These are phyloP conservation scores for Penicillium sp. DNA, from an alignment of 2,329 filamentous ascomycete species.

Conservation along the genomic window DNA sequence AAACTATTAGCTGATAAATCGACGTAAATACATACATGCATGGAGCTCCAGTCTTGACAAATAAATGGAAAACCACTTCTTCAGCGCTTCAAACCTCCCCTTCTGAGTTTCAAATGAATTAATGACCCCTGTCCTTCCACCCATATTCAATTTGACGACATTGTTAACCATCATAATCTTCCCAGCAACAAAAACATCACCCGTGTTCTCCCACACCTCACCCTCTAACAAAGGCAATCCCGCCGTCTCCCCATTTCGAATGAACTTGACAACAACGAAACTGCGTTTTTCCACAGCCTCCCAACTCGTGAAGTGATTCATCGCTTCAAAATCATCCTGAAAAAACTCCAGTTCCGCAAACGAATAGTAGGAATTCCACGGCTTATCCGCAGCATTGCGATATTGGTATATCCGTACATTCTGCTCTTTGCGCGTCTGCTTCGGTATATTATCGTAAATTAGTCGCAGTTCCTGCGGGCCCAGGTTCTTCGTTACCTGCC, in stretches of 20 bases:
- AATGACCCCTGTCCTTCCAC: conserved; percentile 44
- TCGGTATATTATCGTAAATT: conserved; percentile 49
- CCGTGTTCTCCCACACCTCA: background rate
- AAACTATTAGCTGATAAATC: background rate
- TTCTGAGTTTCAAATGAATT: conserved; percentile 45
- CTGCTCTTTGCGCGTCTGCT: conserved; percentile 40
- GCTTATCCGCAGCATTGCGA: conserved; percentile 35
- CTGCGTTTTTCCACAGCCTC: conserved; percentile 35
- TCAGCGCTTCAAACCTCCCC: conserved; percentile 46
- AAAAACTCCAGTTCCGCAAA: conserved; percentile 45
- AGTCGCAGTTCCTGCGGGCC: conserved; percentile 58
- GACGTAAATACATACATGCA: background rate
- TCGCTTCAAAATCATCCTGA: conserved; percentile 41
- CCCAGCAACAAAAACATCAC: conserved; percentile 28
- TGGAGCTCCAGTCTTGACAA: background rate
- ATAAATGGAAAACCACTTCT: conserved; percentile 47
- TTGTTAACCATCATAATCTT: conserved; percentile 33
- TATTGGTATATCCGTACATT: conserved; percentile 57
- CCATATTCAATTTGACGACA: conserved; percentile 44
- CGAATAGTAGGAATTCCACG: conserved; percentile 47
- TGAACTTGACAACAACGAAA: conserved; percentile 42
- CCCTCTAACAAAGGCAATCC: conserved; percentile 13
- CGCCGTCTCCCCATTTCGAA: conserved; percentile 27
- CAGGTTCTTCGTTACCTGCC: conserved; percentile 48
- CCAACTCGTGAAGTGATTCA: conserved; percentile 40